These are phyloP conservation scores for Raddia distichophylla DNA, from an alignment of 176 grass and related monocot genomes.

Conservation along the genomic window DNA sequence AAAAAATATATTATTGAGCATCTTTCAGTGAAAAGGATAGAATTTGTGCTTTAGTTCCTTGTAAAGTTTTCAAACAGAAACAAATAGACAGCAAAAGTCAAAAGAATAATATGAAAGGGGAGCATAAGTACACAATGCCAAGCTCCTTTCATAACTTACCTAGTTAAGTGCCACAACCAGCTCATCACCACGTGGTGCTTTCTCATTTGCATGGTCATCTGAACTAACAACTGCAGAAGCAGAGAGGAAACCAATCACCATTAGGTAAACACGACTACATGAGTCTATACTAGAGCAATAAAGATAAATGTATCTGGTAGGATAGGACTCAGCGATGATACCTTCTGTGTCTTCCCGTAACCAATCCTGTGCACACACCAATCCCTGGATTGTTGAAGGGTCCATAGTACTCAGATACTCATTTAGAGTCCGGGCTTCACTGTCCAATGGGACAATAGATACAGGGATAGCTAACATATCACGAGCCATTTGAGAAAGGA, in stretches of 20 bases:
- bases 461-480: slow-evolving; percentile 92
- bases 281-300: slow-evolving; percentile 20
- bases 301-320: slow-evolving; percentile 22
- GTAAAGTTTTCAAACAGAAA: background rate
- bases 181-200: slow-evolving; percentile 30
- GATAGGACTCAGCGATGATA: slow-evolving; percentile 36
- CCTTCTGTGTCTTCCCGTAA: slow-evolving; percentile 73
- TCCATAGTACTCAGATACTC: slow-evolving; percentile 92
- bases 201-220: slow-evolving; percentile 40
- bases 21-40: background rate
- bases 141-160: slow-evolving; percentile 26
- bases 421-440: slow-evolving; percentile 78
- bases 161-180: slow-evolving; percentile 46
- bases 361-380: slow-evolving; percentile 97
- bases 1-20: slow-evolving; percentile 9
- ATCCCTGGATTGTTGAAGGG: slow-evolving; percentile 68
- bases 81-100: slow-evolving; percentile 10
- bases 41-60: slow-evolving; percentile 5
- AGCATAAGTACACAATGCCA: background rate
- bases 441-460: slow-evolving; percentile 77
- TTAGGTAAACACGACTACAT: slow-evolving; percentile 18
- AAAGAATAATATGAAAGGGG: background rate
- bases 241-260: slow-evolving; percentile 14
- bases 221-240: slow-evolving; percentile 51
- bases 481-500: slow-evolving; percentile 87